Percentiles rank a stretch among this genome's conserved stretches.
Evolutionary conservation across 1,139 yeast genomes (phyloP).

Genomic region (Blastobotrys illinoisensis): DNA sequence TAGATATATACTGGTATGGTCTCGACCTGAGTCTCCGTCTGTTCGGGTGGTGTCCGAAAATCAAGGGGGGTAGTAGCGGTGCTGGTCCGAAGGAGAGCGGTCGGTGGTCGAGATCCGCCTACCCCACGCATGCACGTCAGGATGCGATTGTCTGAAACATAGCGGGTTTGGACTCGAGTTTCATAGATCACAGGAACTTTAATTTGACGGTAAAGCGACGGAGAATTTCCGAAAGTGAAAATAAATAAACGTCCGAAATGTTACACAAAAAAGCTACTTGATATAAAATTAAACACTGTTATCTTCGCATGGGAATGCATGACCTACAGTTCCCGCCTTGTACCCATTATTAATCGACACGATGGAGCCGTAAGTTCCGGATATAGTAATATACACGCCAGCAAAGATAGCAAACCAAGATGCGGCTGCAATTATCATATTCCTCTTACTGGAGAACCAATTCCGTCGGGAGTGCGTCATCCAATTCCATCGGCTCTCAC

Average conservation of each 20-base stretch:
- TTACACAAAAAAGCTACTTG: not conserved
- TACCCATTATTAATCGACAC: conserved; percentile 5
- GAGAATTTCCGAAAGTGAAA: not conserved
- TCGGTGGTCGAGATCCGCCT: too few relatives aligned
- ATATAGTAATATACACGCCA: conserved; percentile 6
- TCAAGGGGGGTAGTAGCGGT: too few relatives aligned
- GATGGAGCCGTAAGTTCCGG: conserved; percentile 9
- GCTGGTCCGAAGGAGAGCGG: too few relatives aligned
- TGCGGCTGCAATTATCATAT: not conserved
- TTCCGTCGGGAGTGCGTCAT: conserved; percentile 1
- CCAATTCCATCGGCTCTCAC: conserved; percentile 2
- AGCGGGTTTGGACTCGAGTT: too few relatives aligned
- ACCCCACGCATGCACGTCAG: too few relatives aligned
- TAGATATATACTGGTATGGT: too few relatives aligned
- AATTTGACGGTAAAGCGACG: too few relatives aligned
- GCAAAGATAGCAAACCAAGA: conserved; percentile 9
- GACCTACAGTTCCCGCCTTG: conserved; percentile 3
- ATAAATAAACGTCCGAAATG: too few relatives aligned
- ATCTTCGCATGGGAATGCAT: conserved; percentile 7
- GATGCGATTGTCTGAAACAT: too few relatives aligned
- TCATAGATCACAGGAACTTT: too few relatives aligned
- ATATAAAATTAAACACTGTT: not conserved
- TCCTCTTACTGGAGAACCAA: conserved; percentile 2
- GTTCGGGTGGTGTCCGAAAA: too few relatives aligned
- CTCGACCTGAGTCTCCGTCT: too few relatives aligned